These are phyloP conservation scores for Coelastrella sp. DNA, from an alignment of 139 green algal genomes.

Conservation along the genomic window DNA sequence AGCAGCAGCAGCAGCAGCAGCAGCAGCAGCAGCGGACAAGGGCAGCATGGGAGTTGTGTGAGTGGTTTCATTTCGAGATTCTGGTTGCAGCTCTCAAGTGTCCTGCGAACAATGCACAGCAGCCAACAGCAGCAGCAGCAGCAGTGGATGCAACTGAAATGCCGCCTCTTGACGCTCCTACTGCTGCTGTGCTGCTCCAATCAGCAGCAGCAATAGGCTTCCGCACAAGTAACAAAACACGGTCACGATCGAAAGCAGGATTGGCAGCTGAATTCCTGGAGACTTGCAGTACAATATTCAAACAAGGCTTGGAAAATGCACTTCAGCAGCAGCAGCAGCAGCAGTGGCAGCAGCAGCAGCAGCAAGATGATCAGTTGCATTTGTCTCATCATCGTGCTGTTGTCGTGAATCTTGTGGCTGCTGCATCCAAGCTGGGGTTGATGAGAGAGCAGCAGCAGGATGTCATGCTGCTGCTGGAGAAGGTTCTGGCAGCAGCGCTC, in stretches of 20 bases:
- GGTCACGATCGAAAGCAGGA: background rate
- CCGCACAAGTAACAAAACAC: background rate
- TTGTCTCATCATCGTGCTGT: background rate
- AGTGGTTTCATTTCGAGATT: background rate
- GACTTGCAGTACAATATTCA: background rate
- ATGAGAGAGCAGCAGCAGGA: constrained; percentile 3
- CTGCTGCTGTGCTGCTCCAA: constrained; percentile 21
- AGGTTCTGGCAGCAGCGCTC: constrained; percentile 31
- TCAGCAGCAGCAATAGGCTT: constrained; percentile 5
- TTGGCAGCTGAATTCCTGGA: background rate
- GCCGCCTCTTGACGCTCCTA: background rate
- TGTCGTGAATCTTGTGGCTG: constrained; percentile 9
- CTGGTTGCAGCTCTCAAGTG: background rate
- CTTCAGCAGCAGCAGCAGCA: constrained; percentile 4
- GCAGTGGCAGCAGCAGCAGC: constrained; percentile 13
- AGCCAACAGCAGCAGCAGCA: constrained; percentile 3
- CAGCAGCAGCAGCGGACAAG: background rate
- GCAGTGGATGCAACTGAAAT: background rate
- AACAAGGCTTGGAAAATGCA: background rate
- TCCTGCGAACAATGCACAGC: background rate
- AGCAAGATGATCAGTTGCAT: no score
- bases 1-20: background rate
- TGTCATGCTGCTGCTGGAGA: background rate
- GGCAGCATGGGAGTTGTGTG: no score
- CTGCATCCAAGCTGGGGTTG: background rate